A percentile compares a stretch with the other conserved stretches of the same genome.
phyloP scores from a whole-genome alignment of 306 rosid genomes.

The Inga leiocalycina region DNA sequence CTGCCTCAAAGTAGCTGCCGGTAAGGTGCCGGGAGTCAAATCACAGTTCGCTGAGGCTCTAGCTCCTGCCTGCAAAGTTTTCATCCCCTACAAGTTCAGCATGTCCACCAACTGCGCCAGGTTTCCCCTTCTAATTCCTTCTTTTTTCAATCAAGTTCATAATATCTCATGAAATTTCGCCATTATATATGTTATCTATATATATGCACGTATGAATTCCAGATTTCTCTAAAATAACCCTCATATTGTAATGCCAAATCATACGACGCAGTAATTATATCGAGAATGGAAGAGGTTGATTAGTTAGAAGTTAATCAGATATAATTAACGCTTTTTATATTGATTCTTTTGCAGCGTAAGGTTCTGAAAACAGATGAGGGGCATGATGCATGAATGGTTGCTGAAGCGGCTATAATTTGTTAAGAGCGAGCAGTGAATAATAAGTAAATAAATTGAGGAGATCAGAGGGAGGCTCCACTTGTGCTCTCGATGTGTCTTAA shows the following conservation, averaged over 20 bases:
- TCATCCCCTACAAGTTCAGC: conserved; percentile 64
- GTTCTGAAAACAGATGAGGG: conserved; percentile 16
- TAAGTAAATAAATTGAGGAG: conserved; percentile 19
- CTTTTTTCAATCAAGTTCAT: too few species aligned
- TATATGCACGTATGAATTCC: too few species aligned
- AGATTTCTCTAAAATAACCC: too few species aligned
- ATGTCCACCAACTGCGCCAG: conserved; percentile 48
- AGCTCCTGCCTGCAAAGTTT: conserved; percentile 44
- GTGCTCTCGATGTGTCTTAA: neutral
- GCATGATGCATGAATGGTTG: neutral
- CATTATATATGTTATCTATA: too few species aligned
- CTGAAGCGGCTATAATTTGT: neutral
- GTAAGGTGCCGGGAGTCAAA: neutral
- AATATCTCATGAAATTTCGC: too few species aligned
- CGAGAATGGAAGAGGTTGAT: neutral
- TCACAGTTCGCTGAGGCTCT: conserved; percentile 35
- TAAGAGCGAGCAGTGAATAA: neutral
- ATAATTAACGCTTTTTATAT: neutral
- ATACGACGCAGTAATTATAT: too few species aligned
- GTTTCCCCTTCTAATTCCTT: neutral
- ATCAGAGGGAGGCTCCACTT: conserved; percentile 7
- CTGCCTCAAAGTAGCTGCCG: conserved; percentile 53
- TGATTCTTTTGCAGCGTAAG: conserved; percentile 23
- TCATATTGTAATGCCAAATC: too few species aligned
- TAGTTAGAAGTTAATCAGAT: neutral